phyloP scores from a whole-genome alignment of 2,329 filamentous ascomycete species.

The Aspergillus sp. region DNA sequence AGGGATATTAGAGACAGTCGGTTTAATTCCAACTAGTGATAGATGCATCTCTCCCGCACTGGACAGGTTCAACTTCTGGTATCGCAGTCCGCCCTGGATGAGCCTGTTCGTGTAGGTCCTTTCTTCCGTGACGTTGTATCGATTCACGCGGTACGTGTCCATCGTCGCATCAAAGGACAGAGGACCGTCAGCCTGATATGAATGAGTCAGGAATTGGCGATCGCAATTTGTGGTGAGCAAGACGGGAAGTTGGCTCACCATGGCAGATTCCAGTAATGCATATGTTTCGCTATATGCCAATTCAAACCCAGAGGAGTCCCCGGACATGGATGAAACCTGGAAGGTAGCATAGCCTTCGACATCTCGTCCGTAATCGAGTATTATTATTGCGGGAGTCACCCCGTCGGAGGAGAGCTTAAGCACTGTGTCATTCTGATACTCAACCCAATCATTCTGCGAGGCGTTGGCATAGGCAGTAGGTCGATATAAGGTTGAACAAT shows the following conservation, averaged over 20 bases:
- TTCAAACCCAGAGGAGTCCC: conserved; percentile 16
- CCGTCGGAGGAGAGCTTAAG: conserved; percentile 1
- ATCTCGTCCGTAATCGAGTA: conserved; percentile 18
- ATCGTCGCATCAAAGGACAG: conserved; percentile 39
- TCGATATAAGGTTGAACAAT: background rate
- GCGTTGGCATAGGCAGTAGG: background rate
- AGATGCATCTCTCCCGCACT: conserved; percentile 31
- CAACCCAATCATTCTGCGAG: background rate
- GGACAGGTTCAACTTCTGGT: conserved; percentile 41
- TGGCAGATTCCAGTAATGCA: conserved; percentile 11
- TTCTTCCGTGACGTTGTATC: conserved; percentile 34
- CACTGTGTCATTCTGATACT: background rate
- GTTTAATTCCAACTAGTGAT: conserved; percentile 30
- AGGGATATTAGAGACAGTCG: conserved; percentile 21
- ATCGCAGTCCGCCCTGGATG: conserved; percentile 41
- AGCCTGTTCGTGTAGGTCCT: conserved; percentile 33
- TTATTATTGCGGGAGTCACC: background rate
- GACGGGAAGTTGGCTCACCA: conserved; percentile 3
- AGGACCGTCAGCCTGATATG: conserved; percentile 27
- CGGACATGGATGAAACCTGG: background rate
- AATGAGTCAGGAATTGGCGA: rapidly evolving
- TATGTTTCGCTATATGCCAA: conserved; percentile 18
- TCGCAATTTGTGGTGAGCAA: background rate
- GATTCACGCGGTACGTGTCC: conserved; percentile 41
- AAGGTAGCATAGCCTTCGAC: conserved; percentile 18